Percentiles rank a stretch among this genome's conserved stretches.
These are phyloP conservation scores for Erucastrum elatum DNA, from an alignment of 345 rosid genomes.

Conservation along the genomic window DNA sequence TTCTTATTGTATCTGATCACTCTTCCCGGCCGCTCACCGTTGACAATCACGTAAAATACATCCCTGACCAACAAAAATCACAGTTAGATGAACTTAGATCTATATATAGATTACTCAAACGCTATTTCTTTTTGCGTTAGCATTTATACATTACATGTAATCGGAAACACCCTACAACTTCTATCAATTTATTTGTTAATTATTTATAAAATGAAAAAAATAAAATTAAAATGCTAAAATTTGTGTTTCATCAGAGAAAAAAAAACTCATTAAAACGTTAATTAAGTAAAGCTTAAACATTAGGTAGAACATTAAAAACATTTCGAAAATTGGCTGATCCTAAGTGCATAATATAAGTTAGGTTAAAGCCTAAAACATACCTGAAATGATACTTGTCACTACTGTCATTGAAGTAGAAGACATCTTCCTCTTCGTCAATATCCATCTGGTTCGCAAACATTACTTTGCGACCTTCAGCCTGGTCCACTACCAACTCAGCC, in stretches of 20 bases:
- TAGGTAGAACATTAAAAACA: no score
- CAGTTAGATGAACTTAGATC: neutral
- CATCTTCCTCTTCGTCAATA: neutral
- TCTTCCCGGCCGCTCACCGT: conserved; percentile 20
- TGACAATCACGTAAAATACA: neutral
- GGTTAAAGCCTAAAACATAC: conserved; percentile 41
- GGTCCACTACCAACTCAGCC: conserved; percentile 34
- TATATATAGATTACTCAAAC: neutral
- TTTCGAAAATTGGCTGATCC: conserved; percentile 6
- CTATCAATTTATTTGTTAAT: neutral
- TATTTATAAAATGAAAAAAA: neutral
- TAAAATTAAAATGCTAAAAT: neutral
- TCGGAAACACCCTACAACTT: neutral
- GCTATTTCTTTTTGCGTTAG: neutral
- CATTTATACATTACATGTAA: neutral
- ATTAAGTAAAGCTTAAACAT: no score
- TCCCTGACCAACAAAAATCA: neutral
- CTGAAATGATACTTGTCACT: conserved; percentile 62
- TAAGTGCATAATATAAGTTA: conserved; percentile 1
- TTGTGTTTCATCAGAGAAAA: neutral
- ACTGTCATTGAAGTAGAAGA: conserved; percentile 66
- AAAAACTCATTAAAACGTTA: neutral
- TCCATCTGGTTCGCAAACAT: neutral
- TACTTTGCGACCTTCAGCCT: neutral
- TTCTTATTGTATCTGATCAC: conserved; percentile 25